Evolutionary conservation across 164 flowering plant species (phyloP), one percentile per base, ranked within the genome.

Genomic region (Annona cherimola): DNA sequence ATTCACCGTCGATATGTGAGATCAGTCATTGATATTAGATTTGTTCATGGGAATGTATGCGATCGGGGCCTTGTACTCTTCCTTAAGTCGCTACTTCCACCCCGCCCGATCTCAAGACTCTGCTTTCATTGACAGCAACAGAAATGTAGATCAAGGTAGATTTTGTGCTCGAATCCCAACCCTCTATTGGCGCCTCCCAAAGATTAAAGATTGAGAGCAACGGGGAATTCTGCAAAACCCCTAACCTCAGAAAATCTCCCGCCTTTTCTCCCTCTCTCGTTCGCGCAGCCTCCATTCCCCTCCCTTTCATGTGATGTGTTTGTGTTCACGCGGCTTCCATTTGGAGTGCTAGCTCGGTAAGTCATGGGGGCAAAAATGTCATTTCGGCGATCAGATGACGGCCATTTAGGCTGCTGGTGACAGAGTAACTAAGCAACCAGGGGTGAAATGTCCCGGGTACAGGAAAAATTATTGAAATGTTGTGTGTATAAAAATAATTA

Each of bases 31-130:
- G 82, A 92, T 97, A 41, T 90, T 91, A 66, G 94, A 84, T 69
- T 94, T 94, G 88, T 94, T 94, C 99, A 94, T 94, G 72, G 88
- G 83, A 2, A 95, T 94, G 79, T 94, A 94, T 14, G 95, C 88
- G 69, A 94, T 94, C 77, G 92, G 71, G 3, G 97, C 77, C 73
- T 85, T 89, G 90, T 94, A 94, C 79, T 94, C 99, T 75, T 94
- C 99, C 81, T 94, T 94, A 75, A 94, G 81, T 77, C 99, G 79
- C 82, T 85, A 87, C 70, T 83, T 94, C 97, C 99, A 92, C 18
- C 82, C 81, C 14, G 86, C 81, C 50, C 99, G 95, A 72, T 94
- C 99, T 66, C 97, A 76, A 0, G 99, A 97, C 0, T 97, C 99
- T 3, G 99, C 97, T 75, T 87, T 92, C 45, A 82, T 85, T 45